phyloP scores from a whole-genome alignment of 2,329 filamentous ascomycete species.

The Penicillium sp. region DNA sequence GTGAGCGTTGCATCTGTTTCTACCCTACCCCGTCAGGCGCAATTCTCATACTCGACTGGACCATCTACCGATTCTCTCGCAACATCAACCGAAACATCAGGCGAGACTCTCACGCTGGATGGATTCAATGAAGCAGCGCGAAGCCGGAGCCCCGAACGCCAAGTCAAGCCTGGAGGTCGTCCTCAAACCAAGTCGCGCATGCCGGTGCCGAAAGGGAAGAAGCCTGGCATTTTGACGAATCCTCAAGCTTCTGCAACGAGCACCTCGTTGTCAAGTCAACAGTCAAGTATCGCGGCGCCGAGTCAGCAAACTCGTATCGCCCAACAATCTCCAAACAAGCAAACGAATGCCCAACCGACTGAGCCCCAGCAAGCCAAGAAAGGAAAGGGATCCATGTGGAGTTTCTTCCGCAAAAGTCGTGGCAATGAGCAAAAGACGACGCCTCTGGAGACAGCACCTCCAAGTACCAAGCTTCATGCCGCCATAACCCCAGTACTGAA shows the following conservation, averaged over 20 bases:
- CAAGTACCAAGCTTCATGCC: conserved; percentile 40
- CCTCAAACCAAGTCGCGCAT: conserved; percentile 14
- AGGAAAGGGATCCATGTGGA: conserved; percentile 47
- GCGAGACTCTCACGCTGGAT: conserved; percentile 14
- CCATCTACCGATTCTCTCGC: conserved; percentile 38
- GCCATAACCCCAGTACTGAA: conserved; percentile 40
- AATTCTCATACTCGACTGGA: conserved; percentile 27
- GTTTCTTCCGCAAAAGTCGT: conserved; percentile 57
- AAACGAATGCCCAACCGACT: conserved; percentile 26
- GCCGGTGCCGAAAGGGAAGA: conserved; percentile 28
- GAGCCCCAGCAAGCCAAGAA: conserved; percentile 43
- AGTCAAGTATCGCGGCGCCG: conserved; percentile 12
- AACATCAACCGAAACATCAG: conserved; percentile 25
- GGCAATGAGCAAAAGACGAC: conserved; percentile 28
- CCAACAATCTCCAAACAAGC: conserved; percentile 1
- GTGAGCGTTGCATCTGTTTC: conserved; percentile 33
- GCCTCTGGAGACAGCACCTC: conserved; percentile 15
- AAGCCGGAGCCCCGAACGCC: conserved; percentile 10
- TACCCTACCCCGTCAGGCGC: conserved; percentile 21
- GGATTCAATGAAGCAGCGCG: conserved; percentile 4
- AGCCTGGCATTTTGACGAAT: conserved; percentile 18
- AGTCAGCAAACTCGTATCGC: conserved; percentile 5
- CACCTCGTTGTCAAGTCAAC: conserved; percentile 25
- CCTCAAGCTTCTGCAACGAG: conserved; percentile 22
- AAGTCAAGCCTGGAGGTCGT: neutral